These are phyloP conservation scores for Tricholoma bakamatsutake DNA, from an alignment of 768 basidiomycete genomes.

Conservation along the genomic window DNA sequence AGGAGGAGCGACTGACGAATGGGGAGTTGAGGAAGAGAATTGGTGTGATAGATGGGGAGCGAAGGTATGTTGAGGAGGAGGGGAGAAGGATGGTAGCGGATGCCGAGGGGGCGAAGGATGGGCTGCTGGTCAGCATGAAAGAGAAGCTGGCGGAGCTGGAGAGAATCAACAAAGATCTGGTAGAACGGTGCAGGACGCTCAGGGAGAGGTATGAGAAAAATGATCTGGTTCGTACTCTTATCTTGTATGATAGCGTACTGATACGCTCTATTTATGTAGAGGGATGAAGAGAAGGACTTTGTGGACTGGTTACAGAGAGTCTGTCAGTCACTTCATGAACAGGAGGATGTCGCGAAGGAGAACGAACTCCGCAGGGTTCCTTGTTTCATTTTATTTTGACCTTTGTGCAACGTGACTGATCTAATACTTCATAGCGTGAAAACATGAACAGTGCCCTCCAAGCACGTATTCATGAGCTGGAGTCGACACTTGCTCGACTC, in stretches of 20 bases:
- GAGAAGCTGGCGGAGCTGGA: conserved; percentile 14
- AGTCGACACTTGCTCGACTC: conserved; percentile 39
- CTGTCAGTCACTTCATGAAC: conserved; percentile 43
- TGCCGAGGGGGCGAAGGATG: conserved; percentile 2
- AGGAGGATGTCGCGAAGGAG: conserved; percentile 45
- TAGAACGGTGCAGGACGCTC: conserved; percentile 22
- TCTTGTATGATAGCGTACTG: background rate
- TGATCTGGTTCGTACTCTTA: conserved; percentile 36
- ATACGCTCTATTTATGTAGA: conserved; percentile 25
- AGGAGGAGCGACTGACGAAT: conserved; percentile 9
- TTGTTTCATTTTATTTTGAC: conserved; percentile 2
- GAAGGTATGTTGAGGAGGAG: conserved; percentile 9
- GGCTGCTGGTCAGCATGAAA: conserved; percentile 11
- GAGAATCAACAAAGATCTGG: conserved; percentile 20
- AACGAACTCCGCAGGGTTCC: conserved; percentile 52
- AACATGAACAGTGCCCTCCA: conserved; percentile 38
- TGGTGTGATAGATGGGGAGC: conserved; percentile 6
- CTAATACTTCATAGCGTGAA: conserved; percentile 35
- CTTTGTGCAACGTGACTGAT: background rate
- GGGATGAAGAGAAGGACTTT: conserved; percentile 44
- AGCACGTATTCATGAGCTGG: conserved; percentile 38
- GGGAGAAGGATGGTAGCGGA: conserved; percentile 4
- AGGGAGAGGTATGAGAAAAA: conserved; percentile 37
- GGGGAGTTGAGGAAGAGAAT: conserved; percentile 10
- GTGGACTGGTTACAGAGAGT: conserved; percentile 38